Evolutionary conservation across 129 eudicot species (phyloP).

Genomic region (Pittosporum tobira): DNA sequence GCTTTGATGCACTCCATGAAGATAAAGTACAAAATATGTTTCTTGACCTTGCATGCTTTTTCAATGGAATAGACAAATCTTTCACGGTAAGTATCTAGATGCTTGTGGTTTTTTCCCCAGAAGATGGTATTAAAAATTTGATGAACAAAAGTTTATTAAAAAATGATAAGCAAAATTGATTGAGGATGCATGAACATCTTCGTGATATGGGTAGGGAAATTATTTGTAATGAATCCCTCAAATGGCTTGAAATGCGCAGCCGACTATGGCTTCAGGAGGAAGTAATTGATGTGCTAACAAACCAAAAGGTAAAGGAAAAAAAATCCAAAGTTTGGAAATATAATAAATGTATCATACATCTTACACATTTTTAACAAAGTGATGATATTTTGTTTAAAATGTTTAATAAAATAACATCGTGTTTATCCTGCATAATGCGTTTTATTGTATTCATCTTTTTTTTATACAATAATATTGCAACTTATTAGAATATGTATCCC

Average conservation of each 20-base stretch:
- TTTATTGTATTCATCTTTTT: not conserved
- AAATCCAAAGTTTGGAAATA: not conserved
- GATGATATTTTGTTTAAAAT: too few relatives aligned
- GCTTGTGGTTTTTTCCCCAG: too few relatives aligned
- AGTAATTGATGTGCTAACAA: not conserved
- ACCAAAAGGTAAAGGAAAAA: not conserved
- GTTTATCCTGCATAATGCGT: too few relatives aligned
- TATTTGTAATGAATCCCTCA: constrained; percentile 8
- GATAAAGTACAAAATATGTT: constrained; percentile 6
- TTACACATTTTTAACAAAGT: too few relatives aligned
- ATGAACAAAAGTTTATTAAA: constrained; percentile 12
- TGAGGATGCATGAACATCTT: constrained; percentile 14
- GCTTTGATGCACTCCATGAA: constrained; percentile 10
- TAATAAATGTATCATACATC: too few relatives aligned
- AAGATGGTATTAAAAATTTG: too few relatives aligned
- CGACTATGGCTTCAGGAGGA: constrained; percentile 14
- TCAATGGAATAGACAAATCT: constrained; percentile 19
- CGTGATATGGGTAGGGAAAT: constrained; percentile 19
- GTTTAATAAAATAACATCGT: too few relatives aligned
- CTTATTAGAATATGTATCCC: too few relatives aligned
- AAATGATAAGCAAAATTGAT: not conserved
- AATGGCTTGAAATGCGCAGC: constrained; percentile 9
- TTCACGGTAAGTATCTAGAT: too few relatives aligned
- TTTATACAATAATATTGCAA: not conserved
- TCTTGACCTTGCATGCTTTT: constrained; percentile 18